Evolutionary conservation across 2,329 filamentous ascomycete genomes (phyloP).

Genomic region (Aspergillus transmontanensis): DNA sequence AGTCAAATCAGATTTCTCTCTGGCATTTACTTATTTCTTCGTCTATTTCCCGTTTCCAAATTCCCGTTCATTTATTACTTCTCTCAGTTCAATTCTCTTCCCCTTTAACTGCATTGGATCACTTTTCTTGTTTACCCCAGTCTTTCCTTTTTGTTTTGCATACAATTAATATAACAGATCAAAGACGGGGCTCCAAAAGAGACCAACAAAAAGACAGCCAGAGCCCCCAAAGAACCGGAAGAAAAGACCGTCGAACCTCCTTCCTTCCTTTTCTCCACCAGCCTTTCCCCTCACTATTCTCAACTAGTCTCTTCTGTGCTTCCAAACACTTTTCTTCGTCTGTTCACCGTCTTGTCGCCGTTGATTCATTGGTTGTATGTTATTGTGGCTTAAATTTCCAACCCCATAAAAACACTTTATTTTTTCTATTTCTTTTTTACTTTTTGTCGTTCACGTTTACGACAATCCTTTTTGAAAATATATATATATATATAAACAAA

Average conservation of each 20-base stretch:
- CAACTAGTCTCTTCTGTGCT: conserved; percentile 1
- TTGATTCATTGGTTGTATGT: conserved; percentile 3
- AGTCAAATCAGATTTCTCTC: not conserved
- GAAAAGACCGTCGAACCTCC: not conserved
- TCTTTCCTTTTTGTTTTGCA: not conserved
- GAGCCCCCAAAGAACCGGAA: not conserved
- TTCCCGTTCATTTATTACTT: not conserved
- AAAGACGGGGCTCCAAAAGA: not conserved
- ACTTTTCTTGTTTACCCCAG: not conserved
- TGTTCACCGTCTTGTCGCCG: conserved; percentile 2
- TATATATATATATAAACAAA: not conserved
- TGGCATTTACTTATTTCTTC: not conserved
- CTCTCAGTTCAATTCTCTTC: not conserved
- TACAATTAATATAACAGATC: not conserved
- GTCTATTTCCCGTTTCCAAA: not conserved
- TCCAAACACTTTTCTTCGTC: conserved; percentile 3
- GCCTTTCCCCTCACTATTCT: conserved; percentile 2
- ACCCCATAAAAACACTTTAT: not conserved
- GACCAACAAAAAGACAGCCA: not conserved
- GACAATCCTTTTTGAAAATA: not conserved
- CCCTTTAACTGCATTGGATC: not conserved
- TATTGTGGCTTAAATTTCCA: not conserved
- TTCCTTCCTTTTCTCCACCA: not conserved
- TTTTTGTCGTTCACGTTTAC: not conserved
- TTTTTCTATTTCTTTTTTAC: not conserved